Conservation (phyloP, 306 rosid genomes). For the Begonia masoniana region DNA sequence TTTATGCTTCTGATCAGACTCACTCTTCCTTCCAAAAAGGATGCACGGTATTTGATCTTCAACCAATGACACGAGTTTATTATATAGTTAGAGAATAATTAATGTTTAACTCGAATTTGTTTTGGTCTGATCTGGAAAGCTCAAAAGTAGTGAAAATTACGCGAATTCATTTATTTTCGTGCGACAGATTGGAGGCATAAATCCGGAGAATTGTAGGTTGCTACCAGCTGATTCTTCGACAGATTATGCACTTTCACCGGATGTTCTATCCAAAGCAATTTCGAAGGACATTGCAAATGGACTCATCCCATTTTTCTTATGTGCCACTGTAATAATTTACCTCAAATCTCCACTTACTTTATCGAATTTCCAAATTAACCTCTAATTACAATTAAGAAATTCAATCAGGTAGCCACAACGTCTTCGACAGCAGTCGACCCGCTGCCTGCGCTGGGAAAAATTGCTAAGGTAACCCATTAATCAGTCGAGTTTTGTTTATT, state of each 20-base stretch:
- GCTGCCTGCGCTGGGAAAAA: too few relatives aligned
- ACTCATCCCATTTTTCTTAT: constrained; percentile 78
- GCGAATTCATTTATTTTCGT: neutral
- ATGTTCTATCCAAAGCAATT: constrained; percentile 50
- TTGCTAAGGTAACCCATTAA: too few relatives aligned
- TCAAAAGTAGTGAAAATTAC: too few relatives aligned
- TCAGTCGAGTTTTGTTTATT: too few relatives aligned
- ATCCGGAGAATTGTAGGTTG: constrained; percentile 71
- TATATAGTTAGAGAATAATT: too few relatives aligned
- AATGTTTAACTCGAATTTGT: too few relatives aligned
- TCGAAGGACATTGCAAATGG: constrained; percentile 49
- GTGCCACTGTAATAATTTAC: constrained; percentile 50
- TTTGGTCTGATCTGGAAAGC: too few relatives aligned
- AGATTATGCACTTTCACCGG: constrained; percentile 61
- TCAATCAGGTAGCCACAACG: too few relatives aligned
- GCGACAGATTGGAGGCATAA: constrained; percentile 67
- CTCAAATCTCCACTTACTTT: too few relatives aligned
- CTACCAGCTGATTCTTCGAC: constrained; percentile 60
- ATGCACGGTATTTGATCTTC: constrained; percentile 47
- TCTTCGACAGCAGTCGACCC: too few relatives aligned
- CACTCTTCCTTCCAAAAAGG: constrained; percentile 73
- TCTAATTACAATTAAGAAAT: constrained; percentile 7
- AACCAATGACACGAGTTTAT: too few relatives aligned
- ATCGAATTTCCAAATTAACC: too few relatives aligned
- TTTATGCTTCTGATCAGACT: constrained; percentile 83